phyloP scores from a whole-genome alignment of 495 filamentous ascomycete genomes.

The Platismatia glauca region DNA sequence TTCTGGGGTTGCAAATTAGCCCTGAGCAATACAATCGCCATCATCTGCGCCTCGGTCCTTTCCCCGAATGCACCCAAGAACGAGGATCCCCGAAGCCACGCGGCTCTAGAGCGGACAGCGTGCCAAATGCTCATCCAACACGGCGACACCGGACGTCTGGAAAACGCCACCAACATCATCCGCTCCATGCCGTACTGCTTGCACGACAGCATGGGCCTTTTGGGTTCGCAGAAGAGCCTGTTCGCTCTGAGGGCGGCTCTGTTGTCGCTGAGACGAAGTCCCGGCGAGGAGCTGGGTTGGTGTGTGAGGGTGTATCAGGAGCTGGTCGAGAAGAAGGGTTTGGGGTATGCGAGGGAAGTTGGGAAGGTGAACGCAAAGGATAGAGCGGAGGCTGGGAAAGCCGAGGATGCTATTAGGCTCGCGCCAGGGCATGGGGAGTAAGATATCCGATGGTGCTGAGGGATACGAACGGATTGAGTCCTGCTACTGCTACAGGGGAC shows the following conservation, averaged over 20 bases:
- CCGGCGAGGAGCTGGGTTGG: background rate
- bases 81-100: background rate
- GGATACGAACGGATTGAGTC: background rate
- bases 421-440: background rate
- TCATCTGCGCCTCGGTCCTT: background rate
- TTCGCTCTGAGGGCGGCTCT: background rate
- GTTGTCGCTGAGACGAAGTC: background rate
- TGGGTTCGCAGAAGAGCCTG: background rate
- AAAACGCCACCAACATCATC: constrained; percentile 1
- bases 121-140: background rate
- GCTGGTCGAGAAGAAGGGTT: background rate
- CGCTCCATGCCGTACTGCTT: constrained; percentile 1
- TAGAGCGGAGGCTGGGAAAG: background rate
- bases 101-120: background rate
- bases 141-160: background rate
- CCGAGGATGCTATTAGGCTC: background rate
- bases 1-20: background rate
- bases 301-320: background rate
- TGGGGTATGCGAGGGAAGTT: background rate
- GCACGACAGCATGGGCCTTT: background rate
- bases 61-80: background rate
- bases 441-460: background rate
- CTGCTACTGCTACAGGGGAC: no score
- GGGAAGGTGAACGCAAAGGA: background rate
- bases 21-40: background rate